Percentiles rank a stretch among this genome's conserved stretches.
Conservation (phyloP, 345 rosid species). For the Lepidium africanum region DNA sequence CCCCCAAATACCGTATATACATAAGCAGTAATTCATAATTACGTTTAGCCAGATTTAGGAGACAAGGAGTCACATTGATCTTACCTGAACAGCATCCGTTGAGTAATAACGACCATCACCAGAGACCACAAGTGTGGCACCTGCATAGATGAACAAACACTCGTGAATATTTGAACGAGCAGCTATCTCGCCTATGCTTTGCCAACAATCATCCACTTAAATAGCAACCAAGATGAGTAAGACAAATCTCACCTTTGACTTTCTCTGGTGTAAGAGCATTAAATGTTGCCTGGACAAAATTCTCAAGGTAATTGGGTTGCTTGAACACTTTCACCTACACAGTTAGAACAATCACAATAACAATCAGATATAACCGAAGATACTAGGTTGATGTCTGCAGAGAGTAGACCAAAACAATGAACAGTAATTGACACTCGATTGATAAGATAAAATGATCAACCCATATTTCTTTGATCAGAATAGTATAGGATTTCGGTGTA, state of each 20-base stretch:
- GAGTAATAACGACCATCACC: slow-evolving; percentile 99
- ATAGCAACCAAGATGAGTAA: background rate
- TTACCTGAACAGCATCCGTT: slow-evolving; percentile 92
- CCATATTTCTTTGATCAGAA: background rate
- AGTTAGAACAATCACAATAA: background rate
- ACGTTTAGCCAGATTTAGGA: background rate
- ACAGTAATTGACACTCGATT: background rate
- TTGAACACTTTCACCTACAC: slow-evolving; percentile 86
- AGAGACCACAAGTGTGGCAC: slow-evolving; percentile 96
- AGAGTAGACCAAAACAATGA: background rate
- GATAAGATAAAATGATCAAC: background rate
- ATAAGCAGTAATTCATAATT: background rate
- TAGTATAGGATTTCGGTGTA: background rate
- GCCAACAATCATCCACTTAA: background rate
- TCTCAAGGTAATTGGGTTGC: slow-evolving; percentile 78
- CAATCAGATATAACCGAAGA: background rate
- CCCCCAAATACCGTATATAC: background rate
- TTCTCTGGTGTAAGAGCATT: slow-evolving; percentile 70
- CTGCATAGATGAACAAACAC: slow-evolving; percentile 31
- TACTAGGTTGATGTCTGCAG: background rate
- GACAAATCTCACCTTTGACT: slow-evolving; percentile 53
- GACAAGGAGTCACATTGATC: background rate
- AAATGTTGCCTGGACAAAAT: slow-evolving; percentile 88
- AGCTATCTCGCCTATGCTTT: background rate
- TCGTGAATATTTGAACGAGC: background rate